Conservation (phyloP, 1,284 basidiomycete species). For the Pterulicium gracile region DNA sequence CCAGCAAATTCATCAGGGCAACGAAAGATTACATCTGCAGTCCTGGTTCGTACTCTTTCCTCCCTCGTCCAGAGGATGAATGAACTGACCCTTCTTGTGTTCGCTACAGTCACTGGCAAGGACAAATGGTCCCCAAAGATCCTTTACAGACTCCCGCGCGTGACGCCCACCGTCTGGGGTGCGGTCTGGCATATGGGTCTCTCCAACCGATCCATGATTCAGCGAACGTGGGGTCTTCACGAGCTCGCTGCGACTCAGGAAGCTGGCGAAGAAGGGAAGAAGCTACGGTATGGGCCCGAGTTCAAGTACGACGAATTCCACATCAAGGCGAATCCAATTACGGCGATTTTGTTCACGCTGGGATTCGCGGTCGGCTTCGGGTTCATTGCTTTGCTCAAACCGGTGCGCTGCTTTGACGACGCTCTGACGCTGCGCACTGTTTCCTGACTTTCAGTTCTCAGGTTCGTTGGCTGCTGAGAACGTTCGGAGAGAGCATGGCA, state of each 20-base stretch:
- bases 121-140: not conserved
- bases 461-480: not conserved
- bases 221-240: not conserved
- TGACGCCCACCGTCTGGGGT: not conserved
- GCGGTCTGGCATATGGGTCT: not conserved
- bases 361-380: constrained; percentile 13
- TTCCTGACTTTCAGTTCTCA: not conserved
- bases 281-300: not conserved
- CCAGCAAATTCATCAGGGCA: not conserved
- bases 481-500: not conserved
- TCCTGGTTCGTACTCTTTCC: too few relatives aligned
- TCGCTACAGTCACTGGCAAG: not conserved
- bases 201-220: not conserved
- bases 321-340: not conserved
- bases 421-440: not conserved
- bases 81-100: too few relatives aligned
- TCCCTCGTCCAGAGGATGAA: too few relatives aligned
- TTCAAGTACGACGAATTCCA: not conserved
- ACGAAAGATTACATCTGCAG: not conserved
- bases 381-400: constrained; percentile 2
- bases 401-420: not conserved
- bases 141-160: not conserved
- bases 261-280: not conserved
- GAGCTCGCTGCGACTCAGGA: not conserved
- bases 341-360: constrained; percentile 4